phyloP scores from a whole-genome alignment of 345 rosid genomes.

The Pelargonium nanum region DNA sequence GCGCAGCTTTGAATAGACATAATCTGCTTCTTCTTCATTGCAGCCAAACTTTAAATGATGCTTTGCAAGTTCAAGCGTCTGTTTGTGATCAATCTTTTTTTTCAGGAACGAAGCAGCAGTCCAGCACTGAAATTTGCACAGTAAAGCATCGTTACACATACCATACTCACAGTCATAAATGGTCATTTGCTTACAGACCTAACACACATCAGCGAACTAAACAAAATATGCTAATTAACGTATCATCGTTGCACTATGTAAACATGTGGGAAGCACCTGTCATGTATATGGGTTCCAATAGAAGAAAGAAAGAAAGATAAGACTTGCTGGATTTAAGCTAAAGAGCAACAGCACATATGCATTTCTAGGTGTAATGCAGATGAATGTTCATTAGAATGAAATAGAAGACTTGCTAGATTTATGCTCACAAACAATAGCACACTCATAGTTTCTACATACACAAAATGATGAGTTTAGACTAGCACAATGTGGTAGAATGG shows the following conservation, averaged over 20 bases:
- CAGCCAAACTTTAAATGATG: slow-evolving; percentile 50
- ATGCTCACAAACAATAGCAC: too few relatives aligned
- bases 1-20: slow-evolving; percentile 43
- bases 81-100: slow-evolving; percentile 49
- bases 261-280: neutral
- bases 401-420: too few relatives aligned
- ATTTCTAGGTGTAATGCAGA: neutral
- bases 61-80: slow-evolving; percentile 60
- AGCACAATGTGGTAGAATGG: too few relatives aligned
- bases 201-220: neutral
- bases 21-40: slow-evolving; percentile 53
- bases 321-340: too few relatives aligned
- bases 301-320: neutral
- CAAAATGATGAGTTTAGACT: too few relatives aligned
- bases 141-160: slow-evolving; percentile 3
- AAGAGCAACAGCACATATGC: neutral
- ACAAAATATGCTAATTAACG: neutral
- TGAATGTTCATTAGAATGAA: too few relatives aligned
- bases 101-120: slow-evolving; percentile 60
- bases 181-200: neutral
- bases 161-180: neutral
- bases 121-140: slow-evolving; percentile 61
- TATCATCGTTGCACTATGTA: neutral
- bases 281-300: too few relatives aligned
- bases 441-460: too few relatives aligned